These are phyloP conservation scores for Pyrenophora teres DNA, from an alignment of 2,329 filamentous ascomycete species.

Conservation along the genomic window DNA sequence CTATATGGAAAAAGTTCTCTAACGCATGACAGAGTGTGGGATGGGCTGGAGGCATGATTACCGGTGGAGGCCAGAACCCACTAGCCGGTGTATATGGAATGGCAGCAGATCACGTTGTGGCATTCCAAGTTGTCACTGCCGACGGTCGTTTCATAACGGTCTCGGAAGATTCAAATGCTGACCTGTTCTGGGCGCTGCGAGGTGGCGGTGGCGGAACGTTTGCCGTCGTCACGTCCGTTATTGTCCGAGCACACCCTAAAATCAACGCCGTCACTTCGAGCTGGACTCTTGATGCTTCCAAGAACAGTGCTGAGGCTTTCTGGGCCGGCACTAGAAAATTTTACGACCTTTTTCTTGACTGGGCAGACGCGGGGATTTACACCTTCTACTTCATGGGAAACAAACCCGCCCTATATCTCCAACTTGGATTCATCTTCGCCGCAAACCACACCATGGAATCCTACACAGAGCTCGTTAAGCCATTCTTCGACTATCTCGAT, in stretches of 20 bases:
- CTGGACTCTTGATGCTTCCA: constrained; percentile 26
- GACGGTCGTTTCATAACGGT: constrained; percentile 17
- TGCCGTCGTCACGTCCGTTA: constrained; percentile 18
- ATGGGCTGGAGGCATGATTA: constrained; percentile 44
- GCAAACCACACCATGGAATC: constrained; percentile 20
- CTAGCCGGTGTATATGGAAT: constrained; percentile 52
- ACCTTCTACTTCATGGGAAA: constrained; percentile 25
- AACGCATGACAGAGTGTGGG: constrained; percentile 50
- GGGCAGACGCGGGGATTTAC: constrained; percentile 23
- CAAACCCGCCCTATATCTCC: constrained; percentile 9
- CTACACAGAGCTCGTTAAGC: constrained; percentile 15
- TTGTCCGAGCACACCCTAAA: constrained; percentile 29
- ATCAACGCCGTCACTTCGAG: constrained; percentile 28
- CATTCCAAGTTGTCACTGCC: constrained; percentile 27
- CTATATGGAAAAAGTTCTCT: no score
- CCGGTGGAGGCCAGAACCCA: constrained; percentile 59
- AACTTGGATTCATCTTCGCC: constrained; percentile 23
- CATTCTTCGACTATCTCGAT: constrained; percentile 18
- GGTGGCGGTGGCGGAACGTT: constrained; percentile 30
- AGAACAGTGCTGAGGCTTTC: constrained; percentile 24
- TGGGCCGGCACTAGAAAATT: constrained; percentile 18
- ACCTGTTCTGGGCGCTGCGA: constrained; percentile 33
- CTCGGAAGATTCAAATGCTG: constrained; percentile 11
- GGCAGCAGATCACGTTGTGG: constrained; percentile 29
- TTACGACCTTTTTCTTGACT: constrained; percentile 18